Percentiles rank a stretch among this genome's conserved stretches.
These are phyloP conservation scores for Knoxdaviesia capensis DNA, from an alignment of 2,329 filamentous ascomycete species.

Conservation along the genomic window DNA sequence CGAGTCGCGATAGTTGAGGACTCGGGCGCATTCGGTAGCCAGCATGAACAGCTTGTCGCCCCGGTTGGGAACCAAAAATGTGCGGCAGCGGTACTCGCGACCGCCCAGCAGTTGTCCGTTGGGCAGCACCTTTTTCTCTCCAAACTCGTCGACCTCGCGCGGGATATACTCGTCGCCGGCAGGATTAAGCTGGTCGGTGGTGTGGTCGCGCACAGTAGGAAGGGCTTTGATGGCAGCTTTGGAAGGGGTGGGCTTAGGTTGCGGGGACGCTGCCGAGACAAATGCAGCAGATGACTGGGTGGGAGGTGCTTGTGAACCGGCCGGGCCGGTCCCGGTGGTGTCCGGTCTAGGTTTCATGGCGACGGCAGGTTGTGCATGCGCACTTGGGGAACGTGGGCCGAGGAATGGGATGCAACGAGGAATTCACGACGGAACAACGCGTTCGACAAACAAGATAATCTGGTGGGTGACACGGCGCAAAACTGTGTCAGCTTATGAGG, in stretches of 20 bases:
- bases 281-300: no score
- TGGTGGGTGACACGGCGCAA: no score
- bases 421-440: no score
- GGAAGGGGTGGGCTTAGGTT: constrained; percentile 61
- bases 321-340: no score
- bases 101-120: constrained; percentile 67
- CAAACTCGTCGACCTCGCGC: constrained; percentile 77
- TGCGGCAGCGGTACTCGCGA: constrained; percentile 80
- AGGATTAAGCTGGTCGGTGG: constrained; percentile 78
- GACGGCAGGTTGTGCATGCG: no score
- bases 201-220: constrained; percentile 90
- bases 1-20: constrained; percentile 88
- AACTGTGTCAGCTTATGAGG: no score
- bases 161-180: constrained; percentile 90
- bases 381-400: no score
- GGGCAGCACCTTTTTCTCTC: constrained; percentile 78
- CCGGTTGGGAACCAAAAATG: constrained; percentile 78
- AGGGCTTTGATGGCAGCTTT: constrained; percentile 82
- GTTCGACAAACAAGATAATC: no score
- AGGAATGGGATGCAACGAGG: no score
- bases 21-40: constrained; percentile 87
- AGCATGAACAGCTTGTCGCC: constrained; percentile 97
- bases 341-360: no score
- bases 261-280: constrained; percentile 20
- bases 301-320: no score